Evolutionary conservation across 495 filamentous ascomycete species (phyloP).

Genomic region (Trichoderma reesei): DNA sequence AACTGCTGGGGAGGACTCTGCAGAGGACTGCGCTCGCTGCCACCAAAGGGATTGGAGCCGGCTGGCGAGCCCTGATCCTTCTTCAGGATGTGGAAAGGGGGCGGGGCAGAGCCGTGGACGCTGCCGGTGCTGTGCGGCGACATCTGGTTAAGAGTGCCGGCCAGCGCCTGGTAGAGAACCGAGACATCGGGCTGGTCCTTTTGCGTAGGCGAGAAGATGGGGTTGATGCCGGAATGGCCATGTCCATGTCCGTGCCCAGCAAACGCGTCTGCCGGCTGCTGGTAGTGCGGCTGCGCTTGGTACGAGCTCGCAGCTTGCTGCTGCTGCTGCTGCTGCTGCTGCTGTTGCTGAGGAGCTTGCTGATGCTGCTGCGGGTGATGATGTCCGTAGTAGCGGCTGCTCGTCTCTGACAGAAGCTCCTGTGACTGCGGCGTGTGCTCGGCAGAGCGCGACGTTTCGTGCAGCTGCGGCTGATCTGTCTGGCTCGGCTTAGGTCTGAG

Average conservation of each 20-base stretch:
- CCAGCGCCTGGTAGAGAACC: conserved; percentile 9
- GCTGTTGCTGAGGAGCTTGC: background rate
- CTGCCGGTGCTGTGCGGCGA: conserved; percentile 4
- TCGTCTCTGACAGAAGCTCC: background rate
- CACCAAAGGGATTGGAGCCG: background rate
- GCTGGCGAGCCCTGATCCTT: conserved; percentile 11
- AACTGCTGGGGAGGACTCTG: conserved; percentile 5
- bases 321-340: conserved; percentile 6
- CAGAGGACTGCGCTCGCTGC: conserved; percentile 5
- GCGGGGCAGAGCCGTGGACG: background rate
- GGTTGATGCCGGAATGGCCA: background rate
- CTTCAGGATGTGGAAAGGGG: conserved; percentile 7
- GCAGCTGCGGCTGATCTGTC: conserved; percentile 28
- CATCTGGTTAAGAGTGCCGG: background rate
- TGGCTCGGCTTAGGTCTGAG: conserved; percentile 45
- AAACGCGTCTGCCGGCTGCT: background rate
- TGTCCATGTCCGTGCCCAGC: background rate
- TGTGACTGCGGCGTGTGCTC: conserved; percentile 3
- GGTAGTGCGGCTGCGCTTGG: background rate
- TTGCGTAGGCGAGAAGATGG: conserved; percentile 4
- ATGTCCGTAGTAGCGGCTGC: conserved; percentile 5
- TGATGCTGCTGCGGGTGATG: background rate
- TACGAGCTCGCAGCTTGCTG: background rate
- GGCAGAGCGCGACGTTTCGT: conserved; percentile 23
- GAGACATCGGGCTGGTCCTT: background rate